Percentiles rank a stretch among this genome's conserved stretches.
Evolutionary conservation across 495 filamentous ascomycete species (phyloP).

Genomic region (Penicillium lividum): DNA sequence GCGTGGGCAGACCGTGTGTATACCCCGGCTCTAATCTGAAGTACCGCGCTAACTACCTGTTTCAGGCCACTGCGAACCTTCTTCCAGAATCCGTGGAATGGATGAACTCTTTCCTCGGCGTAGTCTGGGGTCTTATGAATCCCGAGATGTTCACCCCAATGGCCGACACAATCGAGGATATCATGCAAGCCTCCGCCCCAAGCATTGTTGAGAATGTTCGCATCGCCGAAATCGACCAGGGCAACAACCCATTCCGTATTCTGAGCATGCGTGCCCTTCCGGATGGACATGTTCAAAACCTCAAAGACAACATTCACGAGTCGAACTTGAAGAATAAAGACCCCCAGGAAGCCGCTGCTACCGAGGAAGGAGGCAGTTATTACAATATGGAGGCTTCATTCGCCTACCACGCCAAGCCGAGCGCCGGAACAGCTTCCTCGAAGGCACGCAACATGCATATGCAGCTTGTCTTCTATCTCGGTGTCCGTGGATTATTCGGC

Average conservation of each 20-base stretch:
- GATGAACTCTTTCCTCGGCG: constrained; percentile 82
- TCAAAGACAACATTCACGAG: constrained; percentile 77
- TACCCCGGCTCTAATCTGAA: neutral
- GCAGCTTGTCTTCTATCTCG: constrained; percentile 91
- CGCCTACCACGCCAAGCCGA: constrained; percentile 86
- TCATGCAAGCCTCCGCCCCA: constrained; percentile 94
- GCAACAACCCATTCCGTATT: constrained; percentile 84
- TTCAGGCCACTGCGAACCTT: constrained; percentile 72
- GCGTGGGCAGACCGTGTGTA: constrained; percentile 73
- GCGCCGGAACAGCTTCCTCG: constrained; percentile 63
- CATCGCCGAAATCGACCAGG: constrained; percentile 94
- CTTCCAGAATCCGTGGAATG: constrained; percentile 93
- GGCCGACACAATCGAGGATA: constrained; percentile 78
- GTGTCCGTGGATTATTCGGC: constrained; percentile 71
- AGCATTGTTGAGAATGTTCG: constrained; percentile 89
- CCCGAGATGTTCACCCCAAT: constrained; percentile 86
- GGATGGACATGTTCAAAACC: constrained; percentile 72
- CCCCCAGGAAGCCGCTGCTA: constrained; percentile 81
- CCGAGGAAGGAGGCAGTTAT: constrained; percentile 88
- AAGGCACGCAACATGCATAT: constrained; percentile 96
- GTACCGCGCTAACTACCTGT: constrained; percentile 7
- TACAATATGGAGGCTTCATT: constrained; percentile 95
- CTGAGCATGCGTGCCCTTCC: constrained; percentile 88
- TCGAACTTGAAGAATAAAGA: constrained; percentile 80
- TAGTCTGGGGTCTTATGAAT: constrained; percentile 87